Conservation (phyloP, 371 early-diverging fungal species). For the Lichtheimia ramosa region DNA sequence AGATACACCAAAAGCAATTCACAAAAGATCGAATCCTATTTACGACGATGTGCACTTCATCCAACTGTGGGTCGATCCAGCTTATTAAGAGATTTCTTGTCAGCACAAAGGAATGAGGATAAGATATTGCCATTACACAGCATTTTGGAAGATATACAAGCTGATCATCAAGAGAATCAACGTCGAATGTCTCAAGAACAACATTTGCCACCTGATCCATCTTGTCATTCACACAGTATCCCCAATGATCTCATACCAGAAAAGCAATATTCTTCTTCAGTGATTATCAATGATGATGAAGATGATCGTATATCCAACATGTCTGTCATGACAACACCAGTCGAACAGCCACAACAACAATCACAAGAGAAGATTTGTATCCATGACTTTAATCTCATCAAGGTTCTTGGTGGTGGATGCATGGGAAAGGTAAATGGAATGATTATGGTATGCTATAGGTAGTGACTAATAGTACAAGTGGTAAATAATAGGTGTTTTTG, state of each 20-base stretch:
- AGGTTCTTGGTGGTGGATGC: slow-evolving; percentile 49
- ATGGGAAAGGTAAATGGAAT: slow-evolving; percentile 45
- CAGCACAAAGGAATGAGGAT: slow-evolving; percentile 24
- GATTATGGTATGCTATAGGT: not conserved
- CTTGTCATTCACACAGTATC: not conserved
- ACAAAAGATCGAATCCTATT: slow-evolving; percentile 26
- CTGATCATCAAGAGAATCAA: slow-evolving; percentile 3
- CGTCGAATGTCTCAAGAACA: not conserved
- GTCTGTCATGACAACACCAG: not conserved
- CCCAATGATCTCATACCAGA: not conserved
- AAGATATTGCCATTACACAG: slow-evolving; percentile 1
- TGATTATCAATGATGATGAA: not conserved
- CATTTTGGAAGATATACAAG: slow-evolving; percentile 4
- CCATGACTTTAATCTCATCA: slow-evolving; percentile 47
- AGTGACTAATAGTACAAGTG: not conserved
- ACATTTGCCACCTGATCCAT: too few species aligned
- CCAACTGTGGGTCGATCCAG: slow-evolving; percentile 23
- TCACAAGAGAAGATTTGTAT: slow-evolving; percentile 19
- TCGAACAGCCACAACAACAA: not conserved
- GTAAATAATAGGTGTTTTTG: slow-evolving; percentile 69
- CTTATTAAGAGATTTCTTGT: slow-evolving; percentile 26
- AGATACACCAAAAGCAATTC: slow-evolving; percentile 19
- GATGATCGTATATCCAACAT: not conserved
- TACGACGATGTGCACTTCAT: slow-evolving; percentile 22
- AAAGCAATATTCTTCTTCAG: not conserved